Evolutionary conservation across 805 yeast genomes (phyloP).

Genomic region (Saitoella complicata): DNA sequence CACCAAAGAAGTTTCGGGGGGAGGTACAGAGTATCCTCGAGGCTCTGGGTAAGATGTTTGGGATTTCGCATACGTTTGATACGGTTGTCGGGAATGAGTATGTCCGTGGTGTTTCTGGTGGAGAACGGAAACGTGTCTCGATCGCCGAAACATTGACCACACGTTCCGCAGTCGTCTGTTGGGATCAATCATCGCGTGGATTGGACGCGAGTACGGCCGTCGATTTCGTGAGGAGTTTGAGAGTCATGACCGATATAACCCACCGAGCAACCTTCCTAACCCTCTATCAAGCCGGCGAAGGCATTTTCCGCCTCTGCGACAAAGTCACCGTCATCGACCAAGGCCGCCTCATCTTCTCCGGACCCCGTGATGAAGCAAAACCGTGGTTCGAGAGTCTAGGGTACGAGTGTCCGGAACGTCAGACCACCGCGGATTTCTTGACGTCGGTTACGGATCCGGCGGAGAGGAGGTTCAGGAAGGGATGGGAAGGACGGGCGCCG

Average conservation of each 20-base stretch:
- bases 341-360: constrained; percentile 48
- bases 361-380: constrained; percentile 34
- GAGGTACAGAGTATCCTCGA: constrained; percentile 37
- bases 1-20: constrained; percentile 46
- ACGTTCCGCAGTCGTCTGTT: constrained; percentile 39
- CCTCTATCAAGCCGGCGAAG: constrained; percentile 54
- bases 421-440: constrained; percentile 44
- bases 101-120: constrained; percentile 57
- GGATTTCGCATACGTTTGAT: constrained; percentile 34
- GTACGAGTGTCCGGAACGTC: constrained; percentile 36
- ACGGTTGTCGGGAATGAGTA: constrained; percentile 54
- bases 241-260: constrained; percentile 41
- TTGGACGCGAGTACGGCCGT: constrained; percentile 55
- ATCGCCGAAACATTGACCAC: constrained; percentile 32
- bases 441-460: constrained; percentile 38
- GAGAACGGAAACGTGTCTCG: constrained; percentile 57
- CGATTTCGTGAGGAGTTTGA: constrained; percentile 44
- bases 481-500: constrained; percentile 34
- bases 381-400: constrained; percentile 36
- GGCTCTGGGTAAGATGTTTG: constrained; percentile 40
- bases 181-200: constrained; percentile 61
- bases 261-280: constrained; percentile 46
- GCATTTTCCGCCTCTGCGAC: constrained; percentile 44
- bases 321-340: constrained; percentile 42
- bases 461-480: constrained; percentile 29